phyloP scores from a whole-genome alignment of 78 protist genomes.

The Dictyostelium firmibasis region DNA sequence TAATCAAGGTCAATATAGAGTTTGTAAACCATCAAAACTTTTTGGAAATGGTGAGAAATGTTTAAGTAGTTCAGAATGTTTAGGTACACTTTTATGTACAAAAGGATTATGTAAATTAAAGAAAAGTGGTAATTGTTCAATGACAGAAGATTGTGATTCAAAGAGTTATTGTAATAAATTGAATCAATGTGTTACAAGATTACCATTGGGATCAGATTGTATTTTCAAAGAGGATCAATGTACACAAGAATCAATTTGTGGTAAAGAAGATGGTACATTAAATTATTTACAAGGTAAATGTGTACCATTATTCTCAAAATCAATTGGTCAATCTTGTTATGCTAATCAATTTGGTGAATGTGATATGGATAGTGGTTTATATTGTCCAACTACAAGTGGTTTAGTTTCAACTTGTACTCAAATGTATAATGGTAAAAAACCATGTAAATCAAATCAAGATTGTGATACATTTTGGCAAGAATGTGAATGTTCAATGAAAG shows the following conservation, averaged over 20 bases:
- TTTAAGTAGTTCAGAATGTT: neutral
- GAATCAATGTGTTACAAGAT: neutral
- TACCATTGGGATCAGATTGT: neutral
- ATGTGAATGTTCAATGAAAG: neutral
- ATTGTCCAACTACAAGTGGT: conserved; percentile 21
- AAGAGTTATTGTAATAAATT: neutral
- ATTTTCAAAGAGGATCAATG: conserved; percentile 1
- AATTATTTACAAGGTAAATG: conserved; percentile 5
- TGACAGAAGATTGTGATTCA: conserved; percentile 11
- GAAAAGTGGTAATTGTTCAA: neutral
- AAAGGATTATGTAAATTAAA: neutral
- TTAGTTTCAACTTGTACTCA: neutral
- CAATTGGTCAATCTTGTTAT: conserved; percentile 6
- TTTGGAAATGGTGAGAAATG: neutral
- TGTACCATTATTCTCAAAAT: neutral
- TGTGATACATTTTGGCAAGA: conserved; percentile 35
- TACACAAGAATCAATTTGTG: neutral
- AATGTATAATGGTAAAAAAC: neutral
- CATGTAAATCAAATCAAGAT: neutral
- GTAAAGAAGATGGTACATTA: neutral
- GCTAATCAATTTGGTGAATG: conserved; percentile 50
- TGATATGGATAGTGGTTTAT: conserved; percentile 12
- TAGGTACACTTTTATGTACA: neutral
- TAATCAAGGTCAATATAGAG: neutral
- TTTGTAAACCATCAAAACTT: conserved; percentile 4